Evolutionary conservation across 192 early-diverging fungal genomes (phyloP), one percentile per base, ranked within the genome.

Genomic region (Coemansia sp.): DNA sequence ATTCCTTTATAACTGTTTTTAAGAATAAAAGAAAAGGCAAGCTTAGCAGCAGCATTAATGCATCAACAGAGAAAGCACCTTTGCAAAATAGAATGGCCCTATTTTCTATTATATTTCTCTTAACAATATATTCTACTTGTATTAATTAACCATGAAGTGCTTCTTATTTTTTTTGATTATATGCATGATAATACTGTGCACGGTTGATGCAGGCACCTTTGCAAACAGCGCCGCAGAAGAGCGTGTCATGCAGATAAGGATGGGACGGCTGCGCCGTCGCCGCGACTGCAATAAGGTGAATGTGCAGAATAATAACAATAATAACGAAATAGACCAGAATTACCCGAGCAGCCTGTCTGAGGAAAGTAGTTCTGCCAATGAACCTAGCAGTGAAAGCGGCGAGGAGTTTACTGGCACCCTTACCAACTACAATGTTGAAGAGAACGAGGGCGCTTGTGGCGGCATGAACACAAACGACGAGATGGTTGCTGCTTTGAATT

Each of bases 401-500:
- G 9, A 39, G 9, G 55, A 58, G 33, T 70, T 75, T 59, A 28
- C 23, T n/a, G 80, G 80, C 13, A 8, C 20, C 0, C 52, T 63
- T 39, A 71, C 70, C 7, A 62, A 57, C 40, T 78, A 75, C 57
- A 51, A 56, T 13, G 65, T 67, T n/a, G 68, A 28, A 21, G 31
- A 61, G 8, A 64, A 33, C 21, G 31, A 61, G 7, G 81, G 69
- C 21, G 62, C 81, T 0, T 84, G 82, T 58, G 67, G 68, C 2
- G 29, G 25, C 29, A 49, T 29, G 20, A 67, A 45, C 49, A 62
- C 52, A 1, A 65, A 58, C 16, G 37, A 31, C 3, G 74, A 84
- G 7, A 53, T 74, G 39, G 72, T 84, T 15, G 70, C 60, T 45
- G 82, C 82, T 0, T 21, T 80, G 20, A 86, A 85, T 49, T 65